Conservation (phyloP, 2,329 filamentous ascomycete genomes). For the Septoria linicola region DNA sequence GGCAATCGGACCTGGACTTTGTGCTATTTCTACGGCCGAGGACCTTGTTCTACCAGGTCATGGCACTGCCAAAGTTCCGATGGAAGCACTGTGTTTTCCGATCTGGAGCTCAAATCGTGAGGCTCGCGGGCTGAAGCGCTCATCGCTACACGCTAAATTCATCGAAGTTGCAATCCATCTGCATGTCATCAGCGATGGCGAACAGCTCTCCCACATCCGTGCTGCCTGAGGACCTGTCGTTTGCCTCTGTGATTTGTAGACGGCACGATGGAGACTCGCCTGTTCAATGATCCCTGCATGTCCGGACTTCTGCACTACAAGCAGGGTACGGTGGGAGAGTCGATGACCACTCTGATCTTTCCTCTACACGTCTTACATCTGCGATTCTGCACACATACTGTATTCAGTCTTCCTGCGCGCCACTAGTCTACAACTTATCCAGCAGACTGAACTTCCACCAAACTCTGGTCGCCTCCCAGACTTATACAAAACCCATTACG, state of each 20-base stretch:
- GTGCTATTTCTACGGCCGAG: too few relatives aligned
- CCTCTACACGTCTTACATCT: background rate
- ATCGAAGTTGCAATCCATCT: background rate
- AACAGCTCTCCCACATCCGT: background rate
- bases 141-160: background rate
- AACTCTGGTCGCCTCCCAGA: constrained; percentile 14
- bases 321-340: constrained; percentile 4
- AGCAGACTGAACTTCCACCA: background rate
- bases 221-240: constrained; percentile 8
- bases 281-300: constrained; percentile 15
- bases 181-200: constrained; percentile 14
- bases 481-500: constrained; percentile 1
- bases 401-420: constrained; percentile 4
- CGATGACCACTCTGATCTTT: constrained; percentile 9
- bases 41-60: too few relatives aligned
- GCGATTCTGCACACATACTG: constrained; percentile 1
- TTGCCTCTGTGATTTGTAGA: background rate
- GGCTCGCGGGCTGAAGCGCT: background rate
- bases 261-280: background rate
- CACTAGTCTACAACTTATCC: constrained; percentile 10
- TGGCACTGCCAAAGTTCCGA: too few relatives aligned
- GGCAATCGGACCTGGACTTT: too few relatives aligned
- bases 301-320: constrained; percentile 10
- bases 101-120: constrained; percentile 7
- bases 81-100: background rate